Conservation (phyloP, 2,329 filamentous ascomycete species). For the Pseudogymnoascus sp. region DNA sequence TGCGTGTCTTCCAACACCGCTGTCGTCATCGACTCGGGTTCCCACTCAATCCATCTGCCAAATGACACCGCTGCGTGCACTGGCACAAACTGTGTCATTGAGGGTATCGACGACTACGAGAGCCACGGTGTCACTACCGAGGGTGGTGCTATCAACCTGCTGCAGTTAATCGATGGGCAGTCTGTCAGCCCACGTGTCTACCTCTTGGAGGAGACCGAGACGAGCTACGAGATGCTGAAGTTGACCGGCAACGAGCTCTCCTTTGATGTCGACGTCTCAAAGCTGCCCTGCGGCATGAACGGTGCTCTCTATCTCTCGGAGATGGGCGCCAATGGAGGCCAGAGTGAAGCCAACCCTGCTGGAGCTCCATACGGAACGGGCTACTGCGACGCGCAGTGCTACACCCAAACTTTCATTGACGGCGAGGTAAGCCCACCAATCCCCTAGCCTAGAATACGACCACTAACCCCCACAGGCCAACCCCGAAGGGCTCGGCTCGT, state of each 20-base stretch:
- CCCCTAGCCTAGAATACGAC: slow-evolving; percentile 27
- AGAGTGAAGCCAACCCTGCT: slow-evolving; percentile 28
- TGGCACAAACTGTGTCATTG: slow-evolving; percentile 44
- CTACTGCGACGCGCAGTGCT: slow-evolving; percentile 38
- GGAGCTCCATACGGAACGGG: slow-evolving; percentile 41
- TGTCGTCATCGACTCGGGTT: slow-evolving; percentile 42
- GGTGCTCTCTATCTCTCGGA: slow-evolving; percentile 41
- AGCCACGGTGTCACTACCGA: slow-evolving; percentile 33
- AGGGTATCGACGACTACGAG: slow-evolving; percentile 41
- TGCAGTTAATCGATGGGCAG: slow-evolving; percentile 16
- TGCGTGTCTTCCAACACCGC: slow-evolving; percentile 40
- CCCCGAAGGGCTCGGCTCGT: slow-evolving; percentile 35
- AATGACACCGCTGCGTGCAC: slow-evolving; percentile 39
- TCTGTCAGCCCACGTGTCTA: slow-evolving; percentile 35
- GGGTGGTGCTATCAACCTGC: slow-evolving; percentile 31
- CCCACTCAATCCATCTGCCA: slow-evolving; percentile 39
- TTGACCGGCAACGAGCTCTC: slow-evolving; percentile 36
- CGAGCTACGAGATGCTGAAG: slow-evolving; percentile 37
- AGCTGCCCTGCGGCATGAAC: slow-evolving; percentile 38
- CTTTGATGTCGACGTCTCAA: slow-evolving; percentile 34
- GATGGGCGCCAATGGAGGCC: slow-evolving; percentile 31
- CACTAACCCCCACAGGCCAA: slow-evolving; percentile 39
- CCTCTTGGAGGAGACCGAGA: slow-evolving; percentile 33
- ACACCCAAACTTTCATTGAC: slow-evolving; percentile 1
- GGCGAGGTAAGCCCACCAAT: background rate